Percentiles rank a stretch among this genome's conserved stretches.
Conservation (phyloP, 805 yeast species). For the Zygosaccharomyces bisporus region DNA sequence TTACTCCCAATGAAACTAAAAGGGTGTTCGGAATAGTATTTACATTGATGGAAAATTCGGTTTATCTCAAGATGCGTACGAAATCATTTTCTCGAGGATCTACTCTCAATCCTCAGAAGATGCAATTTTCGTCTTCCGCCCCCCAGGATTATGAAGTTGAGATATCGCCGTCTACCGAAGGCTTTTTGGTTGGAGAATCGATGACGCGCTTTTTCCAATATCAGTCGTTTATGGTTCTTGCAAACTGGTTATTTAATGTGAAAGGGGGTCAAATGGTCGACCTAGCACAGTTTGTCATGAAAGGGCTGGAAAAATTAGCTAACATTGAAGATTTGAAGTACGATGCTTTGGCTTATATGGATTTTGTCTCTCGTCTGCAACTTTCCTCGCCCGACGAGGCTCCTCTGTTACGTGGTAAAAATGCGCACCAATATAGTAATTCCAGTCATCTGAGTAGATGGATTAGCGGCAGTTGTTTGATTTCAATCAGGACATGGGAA, state of each 20-base stretch:
- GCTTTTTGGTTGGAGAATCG: constrained; percentile 44
- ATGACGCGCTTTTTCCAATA: constrained; percentile 58
- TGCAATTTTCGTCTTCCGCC: constrained; percentile 19
- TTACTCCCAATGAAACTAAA: constrained; percentile 71
- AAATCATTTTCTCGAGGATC: constrained; percentile 4
- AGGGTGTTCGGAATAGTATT: constrained; percentile 81
- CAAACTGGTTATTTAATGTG: constrained; percentile 69
- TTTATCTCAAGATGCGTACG: constrained; percentile 40
- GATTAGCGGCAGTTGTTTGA: constrained; percentile 10
- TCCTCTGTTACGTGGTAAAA: constrained; percentile 3
- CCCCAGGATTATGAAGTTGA: constrained; percentile 49
- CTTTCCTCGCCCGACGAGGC: constrained; percentile 37
- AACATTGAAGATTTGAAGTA: constrained; percentile 38
- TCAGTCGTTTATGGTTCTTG: constrained; percentile 63
- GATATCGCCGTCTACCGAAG: constrained; percentile 49
- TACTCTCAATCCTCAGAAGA: background rate
- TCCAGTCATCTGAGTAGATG: constrained; percentile 8
- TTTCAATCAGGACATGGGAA: constrained; percentile 8
- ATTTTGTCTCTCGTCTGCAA: constrained; percentile 63
- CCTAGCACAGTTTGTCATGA: constrained; percentile 59
- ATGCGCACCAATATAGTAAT: background rate
- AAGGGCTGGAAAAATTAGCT: constrained; percentile 47
- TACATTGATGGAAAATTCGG: constrained; percentile 68
- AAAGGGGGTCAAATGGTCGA: constrained; percentile 53
- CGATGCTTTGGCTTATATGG: constrained; percentile 60